Conservation (phyloP, 2,329 filamentous ascomycete genomes). For the Metarhizium album region DNA sequence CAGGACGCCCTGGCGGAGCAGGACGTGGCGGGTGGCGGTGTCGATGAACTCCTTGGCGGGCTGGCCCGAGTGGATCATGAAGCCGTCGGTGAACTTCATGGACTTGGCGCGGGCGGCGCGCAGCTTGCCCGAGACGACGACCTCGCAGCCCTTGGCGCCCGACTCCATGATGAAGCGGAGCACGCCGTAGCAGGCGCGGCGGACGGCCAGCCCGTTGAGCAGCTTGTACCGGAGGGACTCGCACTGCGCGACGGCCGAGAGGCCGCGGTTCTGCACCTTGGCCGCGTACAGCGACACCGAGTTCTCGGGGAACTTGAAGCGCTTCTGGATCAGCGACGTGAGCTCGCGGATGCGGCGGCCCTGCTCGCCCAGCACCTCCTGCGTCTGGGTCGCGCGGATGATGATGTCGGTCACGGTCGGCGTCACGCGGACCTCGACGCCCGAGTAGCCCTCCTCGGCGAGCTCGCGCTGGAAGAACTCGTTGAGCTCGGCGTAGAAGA, state of each 20-base stretch:
- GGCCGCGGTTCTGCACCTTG: slow-evolving; percentile 99
- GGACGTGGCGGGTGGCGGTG: slow-evolving; percentile 95
- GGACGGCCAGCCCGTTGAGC: slow-evolving; percentile 97
- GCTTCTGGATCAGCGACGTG: slow-evolving; percentile 99
- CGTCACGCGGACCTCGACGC: slow-evolving; percentile 99
- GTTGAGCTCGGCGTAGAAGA: slow-evolving; percentile 99
- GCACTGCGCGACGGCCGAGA: slow-evolving; percentile 99
- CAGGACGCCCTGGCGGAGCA: slow-evolving; percentile 98
- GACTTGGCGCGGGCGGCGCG: slow-evolving; percentile 98
- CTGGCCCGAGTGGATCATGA: slow-evolving; percentile 99
- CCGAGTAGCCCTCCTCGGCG: slow-evolving; percentile 99
- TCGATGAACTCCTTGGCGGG: slow-evolving; percentile 99
- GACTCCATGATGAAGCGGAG: slow-evolving; percentile 99
- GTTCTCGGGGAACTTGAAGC: slow-evolving; percentile 99
- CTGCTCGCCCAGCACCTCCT: slow-evolving; percentile 99
- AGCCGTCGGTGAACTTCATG: slow-evolving; percentile 99
- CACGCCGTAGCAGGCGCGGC: slow-evolving; percentile 99
- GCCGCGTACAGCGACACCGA: slow-evolving; percentile 98
- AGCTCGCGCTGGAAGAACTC: slow-evolving; percentile 99
- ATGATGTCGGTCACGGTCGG: slow-evolving; percentile 99
- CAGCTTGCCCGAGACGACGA: slow-evolving; percentile 98
- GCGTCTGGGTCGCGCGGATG: slow-evolving; percentile 99
- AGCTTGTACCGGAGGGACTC: slow-evolving; percentile 99
- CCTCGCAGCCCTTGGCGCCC: slow-evolving; percentile 99
- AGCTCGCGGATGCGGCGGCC: slow-evolving; percentile 99